Evolutionary conservation across 805 yeast species (phyloP).

Genomic region (Candida quercuum): DNA sequence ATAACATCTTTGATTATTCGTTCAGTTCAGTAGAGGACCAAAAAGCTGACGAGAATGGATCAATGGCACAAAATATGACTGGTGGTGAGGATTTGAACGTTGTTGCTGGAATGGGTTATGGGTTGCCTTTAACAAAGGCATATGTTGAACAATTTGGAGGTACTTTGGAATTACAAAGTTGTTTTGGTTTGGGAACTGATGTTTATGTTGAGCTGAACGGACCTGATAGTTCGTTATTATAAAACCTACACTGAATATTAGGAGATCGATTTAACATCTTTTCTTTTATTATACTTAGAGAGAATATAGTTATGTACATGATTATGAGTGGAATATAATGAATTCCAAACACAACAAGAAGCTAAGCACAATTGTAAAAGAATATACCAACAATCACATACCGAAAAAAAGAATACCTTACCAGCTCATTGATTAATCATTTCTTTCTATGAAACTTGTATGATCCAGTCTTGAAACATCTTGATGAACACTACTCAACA

Average conservation of each 20-base stretch:
- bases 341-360: too few relatives aligned
- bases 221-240: conserved; percentile 18
- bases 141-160: conserved; percentile 75
- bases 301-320: too few relatives aligned
- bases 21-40: conserved; percentile 71
- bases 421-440: conserved; percentile 39
- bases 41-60: conserved; percentile 45
- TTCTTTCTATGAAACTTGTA: neutral
- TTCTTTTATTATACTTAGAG: too few relatives aligned
- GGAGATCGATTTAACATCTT: neutral
- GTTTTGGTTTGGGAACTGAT: conserved; percentile 77
- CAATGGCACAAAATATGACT: conserved; percentile 48
- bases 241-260: neutral
- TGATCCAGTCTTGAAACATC: conserved; percentile 30
- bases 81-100: conserved; percentile 65
- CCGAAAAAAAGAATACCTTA: too few relatives aligned
- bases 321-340: too few relatives aligned
- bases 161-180: conserved; percentile 57
- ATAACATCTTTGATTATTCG: conserved; percentile 77
- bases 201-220: conserved; percentile 51
- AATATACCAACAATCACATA: too few relatives aligned
- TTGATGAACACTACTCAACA: conserved; percentile 69
- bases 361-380: too few relatives aligned
- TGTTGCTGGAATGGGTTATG: conserved; percentile 96
- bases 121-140: conserved; percentile 77